These are phyloP conservation scores for Buxus sempervirens DNA, from an alignment of 164 flowering plant species.

Conservation along the genomic window DNA sequence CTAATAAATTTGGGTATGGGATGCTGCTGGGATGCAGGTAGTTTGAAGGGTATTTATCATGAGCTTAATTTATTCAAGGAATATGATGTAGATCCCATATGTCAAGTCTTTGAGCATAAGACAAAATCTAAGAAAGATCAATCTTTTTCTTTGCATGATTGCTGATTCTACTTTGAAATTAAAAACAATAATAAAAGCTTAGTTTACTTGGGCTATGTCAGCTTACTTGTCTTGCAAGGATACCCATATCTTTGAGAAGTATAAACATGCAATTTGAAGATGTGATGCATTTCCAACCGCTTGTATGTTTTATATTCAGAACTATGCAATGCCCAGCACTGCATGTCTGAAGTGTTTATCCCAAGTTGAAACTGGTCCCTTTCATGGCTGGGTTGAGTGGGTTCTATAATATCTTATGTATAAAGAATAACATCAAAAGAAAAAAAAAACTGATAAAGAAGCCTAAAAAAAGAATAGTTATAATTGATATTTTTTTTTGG, in stretches of 20 bases:
- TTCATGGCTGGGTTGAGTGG: neutral
- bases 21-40: too few relatives aligned
- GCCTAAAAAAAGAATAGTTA: too few relatives aligned
- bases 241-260: neutral
- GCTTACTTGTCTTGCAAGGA: slow-evolving; percentile 14
- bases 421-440: too few relatives aligned
- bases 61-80: too few relatives aligned
- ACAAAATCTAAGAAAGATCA: neutral
- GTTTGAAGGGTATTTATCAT: too few relatives aligned
- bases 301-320: neutral
- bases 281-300: neutral
- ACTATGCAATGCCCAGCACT: neutral
- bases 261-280: neutral
- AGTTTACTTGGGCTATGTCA: neutral
- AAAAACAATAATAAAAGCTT: neutral
- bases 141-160: slow-evolving; percentile 11
- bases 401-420: neutral
- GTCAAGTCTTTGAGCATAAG: neutral
- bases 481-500: too few relatives aligned
- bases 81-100: neutral
- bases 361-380: neutral
- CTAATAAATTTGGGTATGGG: too few relatives aligned
- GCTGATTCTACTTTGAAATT: neutral
- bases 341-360: neutral
- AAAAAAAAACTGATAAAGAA: too few relatives aligned